Base-by-base conservation (phyloP, 768 basidiomycete genomes). In the Lenzites betulinus region DNA sequence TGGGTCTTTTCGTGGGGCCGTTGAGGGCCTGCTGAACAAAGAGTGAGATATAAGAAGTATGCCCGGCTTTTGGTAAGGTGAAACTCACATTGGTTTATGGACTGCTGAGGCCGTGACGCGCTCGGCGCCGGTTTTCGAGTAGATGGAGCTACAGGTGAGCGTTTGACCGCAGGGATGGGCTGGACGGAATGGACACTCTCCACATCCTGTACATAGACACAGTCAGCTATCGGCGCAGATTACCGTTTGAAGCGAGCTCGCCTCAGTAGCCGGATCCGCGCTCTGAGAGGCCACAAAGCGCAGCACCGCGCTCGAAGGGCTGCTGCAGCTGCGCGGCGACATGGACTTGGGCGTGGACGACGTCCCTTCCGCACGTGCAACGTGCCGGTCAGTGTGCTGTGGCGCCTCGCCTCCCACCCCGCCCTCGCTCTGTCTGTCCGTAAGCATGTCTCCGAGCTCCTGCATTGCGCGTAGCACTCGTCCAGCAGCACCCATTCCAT, bases 401-500 rank as follows among this genome's bases (percentile, higher is more conserved):
- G 20, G 20, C 8, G 20, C n/a, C 8, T 51, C 35, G 20, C 7
- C 44, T 3, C 12, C 44, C 23, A 15, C 11, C 5, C 25, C 23
- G 23, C 9, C 28, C 20, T 8, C 50, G 35, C 20, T 12, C 20
- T 35, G 20, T 41, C 51, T 38, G 20, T 53, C 51, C 8, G 51
- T 39, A 3, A 36, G 39, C 1, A 25, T 39, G 2, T 25, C 51
- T 23, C 39, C 51, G 6, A 53, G 51, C 4, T 41, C 51, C 41
- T 53, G 39, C 51, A 53, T 53, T 1, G 38, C 51, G 9, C 51
- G 51, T 7, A n/a, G 36, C 25, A 53, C 51, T 6, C 51, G 51
- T 9, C 26, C 23, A 1, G 51, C 51, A 6, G 51, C 41, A 25
- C 15, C 20, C 39, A 20, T 30, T 7, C 51, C 51, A 39, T 28